Evolutionary conservation across 805 yeast genomes (phyloP).

Genomic region (Yamadazyma akitaensis): DNA sequence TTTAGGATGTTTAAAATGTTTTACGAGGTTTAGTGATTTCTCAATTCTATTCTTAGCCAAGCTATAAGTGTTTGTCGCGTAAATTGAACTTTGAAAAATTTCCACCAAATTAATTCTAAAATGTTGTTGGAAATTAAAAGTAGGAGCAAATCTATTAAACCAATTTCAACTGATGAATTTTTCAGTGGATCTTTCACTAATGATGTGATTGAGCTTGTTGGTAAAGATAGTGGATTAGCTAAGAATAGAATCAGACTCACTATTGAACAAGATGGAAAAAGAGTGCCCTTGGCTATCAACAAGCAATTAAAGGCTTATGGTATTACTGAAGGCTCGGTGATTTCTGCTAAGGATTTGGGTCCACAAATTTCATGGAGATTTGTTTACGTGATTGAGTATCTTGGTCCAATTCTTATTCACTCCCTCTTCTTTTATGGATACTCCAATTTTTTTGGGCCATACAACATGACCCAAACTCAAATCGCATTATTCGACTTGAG

Average conservation of each 20-base stretch:
- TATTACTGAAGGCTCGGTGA: conserved; percentile 29
- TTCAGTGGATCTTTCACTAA: conserved; percentile 31
- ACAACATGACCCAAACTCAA: conserved; percentile 53
- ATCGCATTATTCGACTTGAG: conserved; percentile 51
- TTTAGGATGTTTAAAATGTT: too few relatives aligned
- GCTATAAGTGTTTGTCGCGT: not conserved
- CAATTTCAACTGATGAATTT: conserved; percentile 42
- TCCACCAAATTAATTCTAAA: not conserved
- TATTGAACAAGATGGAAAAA: conserved; percentile 23
- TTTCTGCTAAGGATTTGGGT: conserved; percentile 84
- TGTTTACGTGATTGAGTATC: conserved; percentile 83
- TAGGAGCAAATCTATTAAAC: conserved; percentile 56
- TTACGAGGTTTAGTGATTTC: not conserved
- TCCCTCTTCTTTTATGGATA: conserved; percentile 55
- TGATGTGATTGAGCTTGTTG: conserved; percentile 42
- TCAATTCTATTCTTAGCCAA: not conserved
- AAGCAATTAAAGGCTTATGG: conserved; percentile 48
- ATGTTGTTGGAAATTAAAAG: conserved; percentile 41
- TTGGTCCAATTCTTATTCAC: conserved; percentile 86
- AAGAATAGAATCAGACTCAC: conserved; percentile 25
- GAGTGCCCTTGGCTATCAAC: conserved; percentile 43
- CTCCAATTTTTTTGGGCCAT: conserved; percentile 14
- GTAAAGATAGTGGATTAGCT: conserved; percentile 40
- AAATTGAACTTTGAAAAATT: not conserved
- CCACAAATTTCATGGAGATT: conserved; percentile 90